Base-by-base conservation (phyloP, 2,329 filamentous ascomycete genomes). In the Hypocreales sp. region DNA sequence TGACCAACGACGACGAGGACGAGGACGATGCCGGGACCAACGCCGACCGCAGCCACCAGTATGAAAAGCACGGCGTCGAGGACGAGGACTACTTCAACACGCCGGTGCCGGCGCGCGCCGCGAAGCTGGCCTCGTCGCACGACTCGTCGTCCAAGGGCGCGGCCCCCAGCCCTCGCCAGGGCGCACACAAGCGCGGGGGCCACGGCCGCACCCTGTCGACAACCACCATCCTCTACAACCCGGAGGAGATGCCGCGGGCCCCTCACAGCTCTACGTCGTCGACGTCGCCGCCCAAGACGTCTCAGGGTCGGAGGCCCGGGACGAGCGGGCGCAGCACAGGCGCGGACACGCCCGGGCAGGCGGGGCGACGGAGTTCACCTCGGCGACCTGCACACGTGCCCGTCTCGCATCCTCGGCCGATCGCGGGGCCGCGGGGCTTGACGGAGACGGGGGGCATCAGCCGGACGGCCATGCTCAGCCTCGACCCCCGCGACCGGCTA, bases 161-260 rank as follows among this genome's bases (percentile, higher is more conserved):
- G n/a, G n/a, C n/a, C n/a, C n/a, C n/a, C n/a, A n/a, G n/a, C n/a
- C n/a, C n/a, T n/a, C n/a, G n/a, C n/a, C n/a, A n/a, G n/a, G n/a
- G 7, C 7, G 18, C 18, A 44, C 35, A 48, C 22, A 51, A 55
- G 27, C 48, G 56, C 24, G 55, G 51, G 1, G 42, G 60, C 5
- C 84, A 93, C 41, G 66, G 56, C 30, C 76, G 84, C 20, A 84
- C 82, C 9, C 49, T 78, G 4, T 93, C 86, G 0, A 79, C 73
- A 13, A 82, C 76, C 39, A 93, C 86, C 0, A 84, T 92, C 29
- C 59, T 93, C 1, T 92, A 79, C 53, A 84, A 80, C 19, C 84
- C 84, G 0, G 57, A 72, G 18, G 56, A 62, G 15, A 36, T 41
- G 28, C 47, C 36, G 26, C 53, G 48, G n/a, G n/a, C n/a, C 11